Conservation (phyloP, 805 yeast genomes). For the Metschnikowia bowlesiae region DNA sequence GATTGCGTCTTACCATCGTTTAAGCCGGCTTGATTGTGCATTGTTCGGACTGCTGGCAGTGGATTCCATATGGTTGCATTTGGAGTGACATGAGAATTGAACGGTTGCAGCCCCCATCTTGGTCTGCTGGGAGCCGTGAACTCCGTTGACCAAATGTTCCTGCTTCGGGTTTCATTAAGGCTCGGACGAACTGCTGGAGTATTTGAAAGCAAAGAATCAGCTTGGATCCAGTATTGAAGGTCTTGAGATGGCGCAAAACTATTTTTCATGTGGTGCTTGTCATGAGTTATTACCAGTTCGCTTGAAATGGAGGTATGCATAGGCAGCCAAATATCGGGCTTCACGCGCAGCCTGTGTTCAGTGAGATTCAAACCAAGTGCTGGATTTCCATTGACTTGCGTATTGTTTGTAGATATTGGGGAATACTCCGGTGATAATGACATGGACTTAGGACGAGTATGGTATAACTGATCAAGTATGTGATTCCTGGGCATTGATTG, state of each 20-base stretch:
- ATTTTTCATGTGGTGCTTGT: background rate
- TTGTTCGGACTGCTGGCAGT: background rate
- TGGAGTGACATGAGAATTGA: background rate
- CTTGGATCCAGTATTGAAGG: background rate
- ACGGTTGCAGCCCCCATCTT: background rate
- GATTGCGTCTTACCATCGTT: background rate
- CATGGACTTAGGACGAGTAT: constrained; percentile 25
- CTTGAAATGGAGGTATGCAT: background rate
- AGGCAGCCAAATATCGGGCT: constrained; percentile 1
- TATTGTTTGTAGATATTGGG: constrained; percentile 3
- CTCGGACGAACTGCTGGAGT: background rate
- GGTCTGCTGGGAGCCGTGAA: background rate
- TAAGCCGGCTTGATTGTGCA: background rate
- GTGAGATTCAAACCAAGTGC: background rate
- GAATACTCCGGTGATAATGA: constrained; percentile 10
- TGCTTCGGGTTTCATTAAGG: background rate
- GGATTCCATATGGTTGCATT: background rate
- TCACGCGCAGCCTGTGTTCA: background rate
- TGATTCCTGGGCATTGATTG: constrained; percentile 18
- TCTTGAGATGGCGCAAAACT: background rate
- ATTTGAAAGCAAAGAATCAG: background rate
- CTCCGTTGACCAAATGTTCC: constrained; percentile 1
- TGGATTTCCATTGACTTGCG: background rate
- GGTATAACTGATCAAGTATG: constrained; percentile 32
- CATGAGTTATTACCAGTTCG: background rate